Conservation (phyloP, 2,329 filamentous ascomycete genomes). For the Hymenoscyphus fructigenus region DNA sequence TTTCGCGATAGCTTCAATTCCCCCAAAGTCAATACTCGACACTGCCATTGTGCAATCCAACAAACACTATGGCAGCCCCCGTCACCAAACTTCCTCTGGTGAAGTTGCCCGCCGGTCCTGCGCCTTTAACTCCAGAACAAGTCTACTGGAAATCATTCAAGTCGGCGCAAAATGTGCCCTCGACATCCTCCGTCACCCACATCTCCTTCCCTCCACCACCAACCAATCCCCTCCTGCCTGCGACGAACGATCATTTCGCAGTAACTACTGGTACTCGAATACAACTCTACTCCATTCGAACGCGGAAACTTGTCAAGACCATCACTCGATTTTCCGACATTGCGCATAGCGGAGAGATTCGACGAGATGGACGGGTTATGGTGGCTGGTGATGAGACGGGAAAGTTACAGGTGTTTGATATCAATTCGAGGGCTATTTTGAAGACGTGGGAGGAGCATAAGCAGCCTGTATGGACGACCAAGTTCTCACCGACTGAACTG, state of each 20-base stretch:
- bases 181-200: conserved; percentile 86
- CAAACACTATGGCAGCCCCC: conserved; percentile 33
- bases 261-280: conserved; percentile 93
- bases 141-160: conserved; percentile 96
- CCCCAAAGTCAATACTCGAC: background rate
- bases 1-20: background rate
- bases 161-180: conserved; percentile 85
- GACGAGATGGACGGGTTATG: conserved; percentile 83
- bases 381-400: conserved; percentile 91
- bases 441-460: conserved; percentile 95
- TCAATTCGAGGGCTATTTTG: conserved; percentile 83
- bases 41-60: conserved; percentile 14
- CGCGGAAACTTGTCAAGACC: conserved; percentile 87
- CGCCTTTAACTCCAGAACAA: conserved; percentile 85
- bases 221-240: conserved; percentile 41
- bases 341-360: conserved; percentile 84
- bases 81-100: conserved; percentile 51
- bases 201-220: conserved; percentile 68
- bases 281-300: conserved; percentile 90
- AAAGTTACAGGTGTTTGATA: conserved; percentile 92
- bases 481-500: conserved; percentile 85
- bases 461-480: conserved; percentile 88
- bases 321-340: conserved; percentile 92
- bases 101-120: conserved; percentile 75
- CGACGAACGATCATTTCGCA: conserved; percentile 73